Conservation (phyloP, 345 rosid genomes). For the Gossypium rotundifolium region DNA sequence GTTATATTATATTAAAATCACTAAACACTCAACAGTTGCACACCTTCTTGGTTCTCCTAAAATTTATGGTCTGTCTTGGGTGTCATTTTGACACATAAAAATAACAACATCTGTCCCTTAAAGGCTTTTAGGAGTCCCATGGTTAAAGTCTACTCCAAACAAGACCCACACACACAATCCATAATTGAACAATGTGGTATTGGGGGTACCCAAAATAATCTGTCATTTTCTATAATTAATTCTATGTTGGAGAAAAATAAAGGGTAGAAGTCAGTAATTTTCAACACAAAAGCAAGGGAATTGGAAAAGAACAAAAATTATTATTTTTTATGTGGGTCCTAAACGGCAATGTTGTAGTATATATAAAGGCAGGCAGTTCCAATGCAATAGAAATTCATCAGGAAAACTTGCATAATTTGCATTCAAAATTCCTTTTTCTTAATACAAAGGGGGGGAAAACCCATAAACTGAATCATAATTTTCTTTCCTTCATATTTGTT, state of each 20-base stretch:
- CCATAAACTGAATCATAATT: background rate
- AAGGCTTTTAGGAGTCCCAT: background rate
- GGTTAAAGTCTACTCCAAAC: background rate
- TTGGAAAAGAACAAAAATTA: background rate
- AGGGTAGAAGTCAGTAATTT: background rate
- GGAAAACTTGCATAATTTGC: no score
- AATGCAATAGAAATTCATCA: background rate
- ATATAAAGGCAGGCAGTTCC: slow-evolving; percentile 4
- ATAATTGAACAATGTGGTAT: slow-evolving; percentile 1
- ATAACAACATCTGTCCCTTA: background rate
- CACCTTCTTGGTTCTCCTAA: background rate
- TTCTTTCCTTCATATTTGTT: background rate
- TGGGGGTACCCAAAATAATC: background rate
- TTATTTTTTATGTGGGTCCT: background rate
- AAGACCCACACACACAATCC: background rate
- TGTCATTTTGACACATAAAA: slow-evolving; percentile 2
- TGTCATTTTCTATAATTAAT: background rate
- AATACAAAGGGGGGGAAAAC: background rate
- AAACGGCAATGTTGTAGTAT: slow-evolving; percentile 2
- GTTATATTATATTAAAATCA: background rate
- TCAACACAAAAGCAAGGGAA: background rate
- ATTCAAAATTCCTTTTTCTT: background rate
- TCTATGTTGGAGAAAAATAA: background rate
- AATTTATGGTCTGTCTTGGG: slow-evolving; percentile 1
- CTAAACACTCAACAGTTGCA: background rate